Percentiles rank a stretch among this genome's conserved stretches.
phyloP scores from a whole-genome alignment of 2,329 filamentous ascomycete genomes.

The Cladophialophora exuberans region DNA sequence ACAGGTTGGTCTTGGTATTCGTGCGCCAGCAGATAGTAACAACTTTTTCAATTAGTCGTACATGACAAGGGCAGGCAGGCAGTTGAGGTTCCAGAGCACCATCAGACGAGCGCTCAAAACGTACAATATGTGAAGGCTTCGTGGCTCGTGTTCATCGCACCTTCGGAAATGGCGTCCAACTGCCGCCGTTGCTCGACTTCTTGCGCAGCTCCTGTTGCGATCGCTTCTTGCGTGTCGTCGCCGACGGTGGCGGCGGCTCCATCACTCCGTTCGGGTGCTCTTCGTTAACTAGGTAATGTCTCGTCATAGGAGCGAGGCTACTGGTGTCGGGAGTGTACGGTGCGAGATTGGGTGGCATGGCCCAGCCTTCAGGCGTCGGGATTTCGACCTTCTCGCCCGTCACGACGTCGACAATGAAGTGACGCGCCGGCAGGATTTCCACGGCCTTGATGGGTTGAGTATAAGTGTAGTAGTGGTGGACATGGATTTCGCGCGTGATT shows the following conservation, averaged over 20 bases:
- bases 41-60: too few species aligned
- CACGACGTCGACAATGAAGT: conserved; percentile 35
- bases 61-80: too few species aligned
- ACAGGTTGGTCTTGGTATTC: too few species aligned
- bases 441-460: conserved; percentile 40
- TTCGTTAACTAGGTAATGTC: conserved; percentile 33
- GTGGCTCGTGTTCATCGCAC: conserved; percentile 7
- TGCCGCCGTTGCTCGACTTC: conserved; percentile 8
- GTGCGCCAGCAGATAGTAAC: too few species aligned
- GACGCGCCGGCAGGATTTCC: conserved; percentile 40
- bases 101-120: too few species aligned
- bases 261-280: conserved; percentile 27
- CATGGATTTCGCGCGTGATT: conserved; percentile 41
- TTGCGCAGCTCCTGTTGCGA: conserved; percentile 11
- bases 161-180: conserved; percentile 26
- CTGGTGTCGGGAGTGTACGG: conserved; percentile 24
- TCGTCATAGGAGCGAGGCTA: conserved; percentile 7
- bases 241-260: conserved; percentile 25
- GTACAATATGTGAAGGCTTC: not conserved
- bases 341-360: conserved; percentile 24
- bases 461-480: conserved; percentile 40
- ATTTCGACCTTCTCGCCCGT: conserved; percentile 33
- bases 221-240: conserved; percentile 7
- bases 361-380: conserved; percentile 28
- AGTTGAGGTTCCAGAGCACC: too few species aligned